Conservation (phyloP, 805 yeast species). For the Kluyveromyces wickerhamii region DNA sequence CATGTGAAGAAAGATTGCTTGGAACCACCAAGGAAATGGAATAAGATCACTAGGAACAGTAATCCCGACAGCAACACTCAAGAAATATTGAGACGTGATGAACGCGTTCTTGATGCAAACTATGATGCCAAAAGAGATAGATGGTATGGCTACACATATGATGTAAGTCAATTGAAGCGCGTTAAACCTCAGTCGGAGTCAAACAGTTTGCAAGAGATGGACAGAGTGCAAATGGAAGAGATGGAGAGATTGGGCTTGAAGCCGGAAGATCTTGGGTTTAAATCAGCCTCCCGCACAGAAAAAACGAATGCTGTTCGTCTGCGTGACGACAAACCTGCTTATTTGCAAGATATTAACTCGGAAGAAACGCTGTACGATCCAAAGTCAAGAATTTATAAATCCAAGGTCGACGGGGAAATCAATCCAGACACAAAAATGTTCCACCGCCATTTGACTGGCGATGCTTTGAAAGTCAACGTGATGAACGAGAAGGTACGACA, state of each 20-base stretch:
- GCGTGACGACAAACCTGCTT: slow-evolving; percentile 69
- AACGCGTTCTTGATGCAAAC: slow-evolving; percentile 16
- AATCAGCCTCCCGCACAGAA: neutral
- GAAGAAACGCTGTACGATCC: slow-evolving; percentile 46
- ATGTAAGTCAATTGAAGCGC: slow-evolving; percentile 16
- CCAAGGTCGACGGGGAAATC: slow-evolving; percentile 27
- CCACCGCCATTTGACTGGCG: slow-evolving; percentile 48
- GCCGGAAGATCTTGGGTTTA: slow-evolving; percentile 3
- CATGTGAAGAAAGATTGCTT: slow-evolving; percentile 49
- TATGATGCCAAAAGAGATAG: slow-evolving; percentile 72
- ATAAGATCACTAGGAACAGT: no score
- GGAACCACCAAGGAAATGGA: slow-evolving; percentile 42
- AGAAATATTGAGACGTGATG: neutral
- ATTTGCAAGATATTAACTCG: slow-evolving; percentile 44
- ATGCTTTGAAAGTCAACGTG: slow-evolving; percentile 45
- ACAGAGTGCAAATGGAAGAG: slow-evolving; percentile 8
- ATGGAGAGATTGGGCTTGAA: slow-evolving; percentile 13
- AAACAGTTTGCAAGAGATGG: slow-evolving; percentile 4
- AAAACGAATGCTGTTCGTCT: slow-evolving; percentile 41
- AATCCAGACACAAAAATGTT: slow-evolving; percentile 39
- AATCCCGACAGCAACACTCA: neutral
- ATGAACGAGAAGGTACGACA: slow-evolving; percentile 46
- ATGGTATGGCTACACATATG: slow-evolving; percentile 67
- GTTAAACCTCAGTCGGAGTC: slow-evolving; percentile 9
- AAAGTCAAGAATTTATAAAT: slow-evolving; percentile 37